These are phyloP conservation scores for Passalora sequoiae DNA, from an alignment of 2,329 filamentous ascomycete species.

Conservation along the genomic window DNA sequence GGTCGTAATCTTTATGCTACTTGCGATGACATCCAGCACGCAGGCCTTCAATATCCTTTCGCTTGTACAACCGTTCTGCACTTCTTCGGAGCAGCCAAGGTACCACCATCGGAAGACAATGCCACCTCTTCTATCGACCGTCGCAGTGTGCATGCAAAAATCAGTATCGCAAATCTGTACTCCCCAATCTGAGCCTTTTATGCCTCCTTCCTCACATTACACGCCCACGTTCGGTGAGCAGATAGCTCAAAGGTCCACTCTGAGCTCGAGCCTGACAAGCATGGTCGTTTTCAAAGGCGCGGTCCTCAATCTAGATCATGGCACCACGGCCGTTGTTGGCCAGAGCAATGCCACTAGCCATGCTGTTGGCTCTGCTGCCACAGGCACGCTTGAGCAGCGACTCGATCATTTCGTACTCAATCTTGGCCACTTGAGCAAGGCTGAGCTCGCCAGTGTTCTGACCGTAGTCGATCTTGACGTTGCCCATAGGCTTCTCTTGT, in stretches of 20 bases:
- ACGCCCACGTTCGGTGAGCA: too few relatives aligned
- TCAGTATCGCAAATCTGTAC: neutral
- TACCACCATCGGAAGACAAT: neutral
- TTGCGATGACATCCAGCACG: neutral
- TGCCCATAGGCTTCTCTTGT: constrained; percentile 25
- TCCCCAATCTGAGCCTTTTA: too few relatives aligned
- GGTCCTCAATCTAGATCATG: neutral
- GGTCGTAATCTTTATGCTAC: neutral
- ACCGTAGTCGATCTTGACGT: constrained; percentile 26
- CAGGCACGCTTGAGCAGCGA: constrained; percentile 19
- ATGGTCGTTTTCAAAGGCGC: too few relatives aligned
- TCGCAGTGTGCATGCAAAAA: neutral
- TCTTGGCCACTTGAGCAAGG: constrained; percentile 24
- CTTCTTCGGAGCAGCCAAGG: neutral
- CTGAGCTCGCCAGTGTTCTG: constrained; percentile 13
- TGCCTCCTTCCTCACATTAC: too few relatives aligned
- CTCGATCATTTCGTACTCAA: constrained; percentile 27
- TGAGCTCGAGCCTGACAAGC: too few relatives aligned
- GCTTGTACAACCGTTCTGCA: neutral
- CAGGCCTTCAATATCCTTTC: constrained; percentile 2
- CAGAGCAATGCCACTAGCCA: neutral
- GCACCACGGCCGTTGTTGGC: neutral
- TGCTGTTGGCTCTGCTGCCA: neutral
- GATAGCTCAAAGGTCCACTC: too few relatives aligned
- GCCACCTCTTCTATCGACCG: neutral